A percentile compares a stretch with the other conserved stretches of the same genome.
These are phyloP conservation scores for Aspergillus homomorphus DNA, from an alignment of 495 filamentous ascomycete species.

Conservation along the genomic window DNA sequence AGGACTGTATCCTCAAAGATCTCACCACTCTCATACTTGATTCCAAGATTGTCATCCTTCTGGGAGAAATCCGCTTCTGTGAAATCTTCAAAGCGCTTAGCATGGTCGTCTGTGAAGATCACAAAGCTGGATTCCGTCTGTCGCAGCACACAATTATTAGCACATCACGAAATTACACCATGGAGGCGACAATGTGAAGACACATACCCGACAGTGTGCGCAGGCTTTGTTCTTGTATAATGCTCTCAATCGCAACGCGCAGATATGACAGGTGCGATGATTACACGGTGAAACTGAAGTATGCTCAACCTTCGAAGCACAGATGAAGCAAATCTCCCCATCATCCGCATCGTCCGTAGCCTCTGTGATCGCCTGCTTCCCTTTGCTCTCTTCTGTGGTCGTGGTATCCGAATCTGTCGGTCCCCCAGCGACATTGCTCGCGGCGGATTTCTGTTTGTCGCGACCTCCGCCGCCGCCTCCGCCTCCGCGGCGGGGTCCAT, in stretches of 20 bases:
- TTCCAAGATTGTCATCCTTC: constrained; percentile 78
- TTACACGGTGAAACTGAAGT: constrained; percentile 88
- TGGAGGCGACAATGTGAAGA: neutral
- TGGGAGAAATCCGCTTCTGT: constrained; percentile 64
- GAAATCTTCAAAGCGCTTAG: constrained; percentile 83
- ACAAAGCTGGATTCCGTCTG: constrained; percentile 79
- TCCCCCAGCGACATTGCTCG: constrained; percentile 16
- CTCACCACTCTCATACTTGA: constrained; percentile 79
- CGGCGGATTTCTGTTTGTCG: constrained; percentile 25
- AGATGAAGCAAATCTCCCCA: constrained; percentile 92
- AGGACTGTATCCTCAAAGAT: constrained; percentile 86
- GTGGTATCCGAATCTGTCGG: constrained; percentile 2
- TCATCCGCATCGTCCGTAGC: constrained; percentile 57
- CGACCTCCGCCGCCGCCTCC: constrained; percentile 32
- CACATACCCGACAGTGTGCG: constrained; percentile 83
- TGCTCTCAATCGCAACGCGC: constrained; percentile 80
- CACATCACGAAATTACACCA: neutral
- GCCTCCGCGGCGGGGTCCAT: constrained; percentile 21
- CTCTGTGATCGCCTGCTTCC: constrained; percentile 25
- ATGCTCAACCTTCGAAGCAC: constrained; percentile 81
- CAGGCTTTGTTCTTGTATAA: constrained; percentile 95
- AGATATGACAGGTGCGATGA: constrained; percentile 94
- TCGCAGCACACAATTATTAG: constrained; percentile 7
- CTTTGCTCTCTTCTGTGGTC: constrained; percentile 19
- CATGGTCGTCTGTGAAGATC: constrained; percentile 81